Base-by-base conservation (phyloP, 371 early-diverging fungal species). In the Lichtheimia ornata region DNA sequence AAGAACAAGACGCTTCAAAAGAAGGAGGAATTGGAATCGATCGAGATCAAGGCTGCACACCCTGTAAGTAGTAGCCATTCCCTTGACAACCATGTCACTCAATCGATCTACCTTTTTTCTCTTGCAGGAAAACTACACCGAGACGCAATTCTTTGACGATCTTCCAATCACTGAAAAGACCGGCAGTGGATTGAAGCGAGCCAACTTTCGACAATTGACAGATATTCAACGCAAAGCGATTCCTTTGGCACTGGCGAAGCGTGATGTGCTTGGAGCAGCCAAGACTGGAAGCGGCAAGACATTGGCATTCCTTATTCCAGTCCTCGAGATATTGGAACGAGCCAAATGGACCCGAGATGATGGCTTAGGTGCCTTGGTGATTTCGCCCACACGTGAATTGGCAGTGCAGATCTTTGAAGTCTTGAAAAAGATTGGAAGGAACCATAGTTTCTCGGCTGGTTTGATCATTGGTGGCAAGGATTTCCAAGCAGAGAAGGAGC, bases 261-360 rank as follows among this genome's bases (percentile, higher is more conserved):
- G 88, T 62, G 98, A 98, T 77, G 88, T 99, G 13, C 84, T 99
- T 35, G 99, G 98, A 27, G 98, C 99, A 2, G 99, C 99, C 20
- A 96, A 97, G 64, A 99, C 99, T 0, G 99, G 99, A n/a, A 94
- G 95, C 40, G 99, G 99, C 44, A 99, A 99, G 74, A 99, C 99
- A 0, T 80, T 99, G 22, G 94, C 97, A 3, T 99, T 98, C 74
- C 69, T 99, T n/a, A 81, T 99, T 42, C 99, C 98, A 50, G 92
- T 94, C 12, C 74, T 97, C 28, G 98, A 98, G 74, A 72, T 70
- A 5, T 77, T 97, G 43, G 90, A 91, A 65, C 80, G 95, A 51
- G 79, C 76, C 35, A 89, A 86, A 69, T 97, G 97, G 97, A 85
- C 91, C 28, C 72, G 76, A 24, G 69, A 86, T 35, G 97, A 98